Percentiles rank a stretch among this genome's conserved stretches.
Evolutionary conservation across 306 rosid species (phyloP).

Genomic region (Sindora glabra): DNA sequence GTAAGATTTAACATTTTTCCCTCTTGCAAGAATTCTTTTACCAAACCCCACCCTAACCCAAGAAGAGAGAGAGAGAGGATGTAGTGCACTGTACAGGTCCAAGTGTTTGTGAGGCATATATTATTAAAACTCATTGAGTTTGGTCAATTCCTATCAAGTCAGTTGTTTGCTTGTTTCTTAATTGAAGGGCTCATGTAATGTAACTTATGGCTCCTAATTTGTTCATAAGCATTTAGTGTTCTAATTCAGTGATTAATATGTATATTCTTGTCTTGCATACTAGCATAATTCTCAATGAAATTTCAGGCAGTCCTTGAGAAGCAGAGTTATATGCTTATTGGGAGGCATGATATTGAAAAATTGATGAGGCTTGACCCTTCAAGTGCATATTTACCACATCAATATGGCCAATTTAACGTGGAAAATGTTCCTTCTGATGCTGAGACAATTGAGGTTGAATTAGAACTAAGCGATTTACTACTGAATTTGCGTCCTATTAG

Average conservation of each 20-base stretch:
- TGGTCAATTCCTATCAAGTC: background rate
- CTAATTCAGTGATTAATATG: background rate
- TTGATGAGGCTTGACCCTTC: conserved; percentile 84
- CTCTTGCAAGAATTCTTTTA: no score
- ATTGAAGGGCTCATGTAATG: background rate
- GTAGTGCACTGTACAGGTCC: background rate
- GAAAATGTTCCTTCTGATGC: conserved; percentile 53
- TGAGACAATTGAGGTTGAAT: conserved; percentile 73
- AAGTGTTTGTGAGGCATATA: background rate
- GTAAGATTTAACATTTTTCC: no score
- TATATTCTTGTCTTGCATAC: background rate
- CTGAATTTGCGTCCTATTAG: conserved; percentile 76
- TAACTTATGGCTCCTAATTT: background rate
- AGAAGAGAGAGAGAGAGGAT: no score
- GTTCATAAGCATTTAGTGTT: background rate
- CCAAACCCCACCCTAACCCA: no score
- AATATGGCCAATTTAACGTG: conserved; percentile 37
- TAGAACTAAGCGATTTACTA: conserved; percentile 62
- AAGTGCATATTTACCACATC: conserved; percentile 65
- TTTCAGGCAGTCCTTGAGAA: conserved; percentile 97
- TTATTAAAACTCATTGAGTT: background rate
- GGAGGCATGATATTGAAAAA: conserved; percentile 93
- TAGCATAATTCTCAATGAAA: conserved; percentile 12
- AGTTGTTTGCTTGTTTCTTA: background rate
- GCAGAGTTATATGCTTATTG: conserved; percentile 98